Evolutionary conservation across 371 early-diverging fungal species (phyloP).

Genomic region (Catenaria anguillulae): DNA sequence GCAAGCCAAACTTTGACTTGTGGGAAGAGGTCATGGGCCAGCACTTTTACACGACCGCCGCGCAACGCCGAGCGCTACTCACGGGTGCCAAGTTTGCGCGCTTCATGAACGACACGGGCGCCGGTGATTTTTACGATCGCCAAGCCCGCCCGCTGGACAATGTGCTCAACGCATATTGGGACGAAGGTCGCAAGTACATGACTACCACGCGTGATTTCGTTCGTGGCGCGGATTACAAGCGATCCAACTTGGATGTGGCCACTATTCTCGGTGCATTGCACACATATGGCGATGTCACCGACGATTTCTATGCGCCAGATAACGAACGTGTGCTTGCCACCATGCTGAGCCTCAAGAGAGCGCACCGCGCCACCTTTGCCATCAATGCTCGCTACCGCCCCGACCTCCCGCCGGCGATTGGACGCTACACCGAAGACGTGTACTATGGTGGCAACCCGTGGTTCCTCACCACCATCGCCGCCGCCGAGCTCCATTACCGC

Average conservation of each 20-base stretch:
- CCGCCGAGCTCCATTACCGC: conserved; percentile 49
- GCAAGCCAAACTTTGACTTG: conserved; percentile 30
- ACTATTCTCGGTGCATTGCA: conserved; percentile 44
- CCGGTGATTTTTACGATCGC: conserved; percentile 17
- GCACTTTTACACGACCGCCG: conserved; percentile 55
- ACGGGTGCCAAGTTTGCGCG: conserved; percentile 30
- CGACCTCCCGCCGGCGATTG: conserved; percentile 42
- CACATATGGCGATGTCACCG: no score
- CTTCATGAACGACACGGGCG: conserved; percentile 18
- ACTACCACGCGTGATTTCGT: conserved; percentile 22
- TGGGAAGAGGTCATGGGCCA: conserved; percentile 52
- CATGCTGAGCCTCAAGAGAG: conserved; percentile 21
- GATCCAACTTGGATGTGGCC: conserved; percentile 39
- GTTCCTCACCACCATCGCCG: conserved; percentile 44
- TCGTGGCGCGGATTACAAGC: conserved; percentile 24
- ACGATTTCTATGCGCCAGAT: conserved; percentile 10
- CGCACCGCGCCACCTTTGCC: conserved; percentile 30
- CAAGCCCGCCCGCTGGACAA: conserved; percentile 17
- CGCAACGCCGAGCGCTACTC: conserved; percentile 42
- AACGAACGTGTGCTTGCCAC: conserved; percentile 32
- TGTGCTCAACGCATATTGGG: conserved; percentile 28
- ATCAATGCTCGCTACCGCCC: conserved; percentile 33
- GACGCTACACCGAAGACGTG: conserved; percentile 53
- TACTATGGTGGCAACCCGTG: conserved; percentile 68
- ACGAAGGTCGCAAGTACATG: conserved; percentile 16